Percentiles rank a stretch among this genome's conserved stretches.
Conservation (phyloP, 1,139 yeast genomes). For the Komagataea norvegica region DNA sequence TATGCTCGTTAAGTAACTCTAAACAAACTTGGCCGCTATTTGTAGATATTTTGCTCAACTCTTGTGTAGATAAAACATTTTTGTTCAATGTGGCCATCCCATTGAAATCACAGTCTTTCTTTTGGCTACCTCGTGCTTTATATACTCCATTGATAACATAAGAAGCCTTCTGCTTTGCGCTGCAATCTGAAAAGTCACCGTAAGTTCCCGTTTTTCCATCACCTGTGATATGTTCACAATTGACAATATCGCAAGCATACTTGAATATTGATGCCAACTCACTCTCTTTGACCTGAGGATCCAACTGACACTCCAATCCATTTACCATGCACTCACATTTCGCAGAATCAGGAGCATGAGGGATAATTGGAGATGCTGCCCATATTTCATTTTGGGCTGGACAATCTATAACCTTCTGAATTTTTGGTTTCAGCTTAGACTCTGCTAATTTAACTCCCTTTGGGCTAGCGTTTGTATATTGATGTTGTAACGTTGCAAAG, state of each 20-base stretch:
- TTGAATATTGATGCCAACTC: slow-evolving; percentile 37
- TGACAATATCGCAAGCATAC: slow-evolving; percentile 44
- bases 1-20: too few species aligned
- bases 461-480: slow-evolving; percentile 36
- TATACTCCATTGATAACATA: slow-evolving; percentile 49
- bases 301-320: slow-evolving; percentile 45
- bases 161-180: slow-evolving; percentile 46
- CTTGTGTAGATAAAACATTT: slow-evolving; percentile 26
- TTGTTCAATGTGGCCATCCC: slow-evolving; percentile 37
- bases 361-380: slow-evolving; percentile 43
- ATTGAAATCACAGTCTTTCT: slow-evolving; percentile 35
- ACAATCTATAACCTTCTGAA: slow-evolving; percentile 22
- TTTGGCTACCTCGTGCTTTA: slow-evolving; percentile 29
- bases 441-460: slow-evolving; percentile 26
- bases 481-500: slow-evolving; percentile 32
- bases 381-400: slow-evolving; percentile 32
- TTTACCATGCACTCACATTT: slow-evolving; percentile 55
- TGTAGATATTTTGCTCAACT: slow-evolving; percentile 14
- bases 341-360: slow-evolving; percentile 49
- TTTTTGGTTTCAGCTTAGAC: slow-evolving; percentile 11
- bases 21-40: too few species aligned
- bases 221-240: slow-evolving; percentile 47
- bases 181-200: slow-evolving; percentile 57
- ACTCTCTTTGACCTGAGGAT: slow-evolving; percentile 32
- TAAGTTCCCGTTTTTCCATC: slow-evolving; percentile 48